phyloP scores from a whole-genome alignment of 805 yeast species.

The Candida maltosa region DNA sequence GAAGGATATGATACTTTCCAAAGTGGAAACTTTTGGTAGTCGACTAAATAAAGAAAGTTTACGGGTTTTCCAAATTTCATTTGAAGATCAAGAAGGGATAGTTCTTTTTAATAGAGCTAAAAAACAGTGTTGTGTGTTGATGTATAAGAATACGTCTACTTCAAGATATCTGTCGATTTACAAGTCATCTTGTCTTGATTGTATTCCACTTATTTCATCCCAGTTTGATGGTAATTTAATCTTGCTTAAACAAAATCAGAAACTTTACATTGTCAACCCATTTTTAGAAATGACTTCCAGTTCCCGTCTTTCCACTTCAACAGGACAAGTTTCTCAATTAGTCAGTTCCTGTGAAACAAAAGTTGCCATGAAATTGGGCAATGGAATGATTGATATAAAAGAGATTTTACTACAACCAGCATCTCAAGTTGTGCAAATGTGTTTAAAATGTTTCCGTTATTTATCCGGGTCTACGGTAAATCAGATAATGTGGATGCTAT shows the following conservation, averaged over 20 bases:
- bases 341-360: conserved; percentile 26
- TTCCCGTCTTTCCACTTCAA: conserved; percentile 7
- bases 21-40: conserved; percentile 42
- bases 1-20: conserved; percentile 71
- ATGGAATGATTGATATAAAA: conserved; percentile 21
- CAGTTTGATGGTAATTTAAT: conserved; percentile 44
- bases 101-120: conserved; percentile 47
- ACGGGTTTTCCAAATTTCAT: conserved; percentile 27
- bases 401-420: conserved; percentile 44
- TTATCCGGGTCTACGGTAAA: conserved; percentile 56
- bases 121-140: conserved; percentile 46
- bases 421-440: conserved; percentile 37
- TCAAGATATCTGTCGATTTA: conserved; percentile 27
- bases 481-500: conserved; percentile 57
- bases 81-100: conserved; percentile 58
- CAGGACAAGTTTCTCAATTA: conserved; percentile 17
- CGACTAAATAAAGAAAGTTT: conserved; percentile 24
- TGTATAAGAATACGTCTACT: conserved; percentile 38
- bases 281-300: conserved; percentile 47
- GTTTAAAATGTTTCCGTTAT: conserved; percentile 50
- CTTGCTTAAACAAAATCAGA: conserved; percentile 32
- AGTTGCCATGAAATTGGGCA: conserved; percentile 20
- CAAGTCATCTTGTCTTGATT: conserved; percentile 31
- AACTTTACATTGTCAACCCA: conserved; percentile 50
- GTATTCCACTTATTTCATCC: conserved; percentile 31